Evolutionary conservation across 441 rosid species (phyloP).

Genomic region (Gossypium schwendimanii): DNA sequence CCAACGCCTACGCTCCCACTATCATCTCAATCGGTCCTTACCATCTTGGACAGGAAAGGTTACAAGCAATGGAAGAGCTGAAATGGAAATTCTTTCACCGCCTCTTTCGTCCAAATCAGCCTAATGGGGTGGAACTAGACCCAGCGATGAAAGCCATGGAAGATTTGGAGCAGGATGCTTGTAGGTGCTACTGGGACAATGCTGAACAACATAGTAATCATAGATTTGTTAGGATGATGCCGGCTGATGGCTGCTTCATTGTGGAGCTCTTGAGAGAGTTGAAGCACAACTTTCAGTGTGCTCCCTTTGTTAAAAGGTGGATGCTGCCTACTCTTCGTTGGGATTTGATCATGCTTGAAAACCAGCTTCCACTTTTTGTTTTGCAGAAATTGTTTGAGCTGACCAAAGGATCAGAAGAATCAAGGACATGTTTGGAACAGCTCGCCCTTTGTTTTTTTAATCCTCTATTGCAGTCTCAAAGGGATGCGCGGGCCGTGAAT

Average conservation of each 20-base stretch:
- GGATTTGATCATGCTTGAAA: slow-evolving; percentile 18
- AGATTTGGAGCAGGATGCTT: slow-evolving; percentile 14
- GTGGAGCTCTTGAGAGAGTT: slow-evolving; percentile 11
- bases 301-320: slow-evolving; percentile 5
- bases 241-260: slow-evolving; percentile 10
- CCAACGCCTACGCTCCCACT: slow-evolving; percentile 13
- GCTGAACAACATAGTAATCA: not conserved
- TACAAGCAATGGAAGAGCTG: slow-evolving; percentile 13
- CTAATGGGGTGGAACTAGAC: not conserved
- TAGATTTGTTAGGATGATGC: slow-evolving; percentile 11
- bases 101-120: not conserved
- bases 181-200: slow-evolving; percentile 6
- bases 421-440: slow-evolving; percentile 1
- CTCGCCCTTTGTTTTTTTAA: slow-evolving; percentile 6
- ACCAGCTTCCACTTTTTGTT: slow-evolving; percentile 12
- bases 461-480: not conserved
- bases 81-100: not conserved
- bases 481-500: not conserved
- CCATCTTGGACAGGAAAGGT: slow-evolving; percentile 8
- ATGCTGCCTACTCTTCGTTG: slow-evolving; percentile 10
- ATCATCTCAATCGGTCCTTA: slow-evolving; percentile 17
- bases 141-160: not conserved
- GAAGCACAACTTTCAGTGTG: not conserved
- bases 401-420: not conserved
- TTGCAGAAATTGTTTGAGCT: slow-evolving; percentile 1